phyloP scores from a whole-genome alignment of 495 filamentous ascomycete genomes.

The Pseudomonodictys pantanalensis region DNA sequence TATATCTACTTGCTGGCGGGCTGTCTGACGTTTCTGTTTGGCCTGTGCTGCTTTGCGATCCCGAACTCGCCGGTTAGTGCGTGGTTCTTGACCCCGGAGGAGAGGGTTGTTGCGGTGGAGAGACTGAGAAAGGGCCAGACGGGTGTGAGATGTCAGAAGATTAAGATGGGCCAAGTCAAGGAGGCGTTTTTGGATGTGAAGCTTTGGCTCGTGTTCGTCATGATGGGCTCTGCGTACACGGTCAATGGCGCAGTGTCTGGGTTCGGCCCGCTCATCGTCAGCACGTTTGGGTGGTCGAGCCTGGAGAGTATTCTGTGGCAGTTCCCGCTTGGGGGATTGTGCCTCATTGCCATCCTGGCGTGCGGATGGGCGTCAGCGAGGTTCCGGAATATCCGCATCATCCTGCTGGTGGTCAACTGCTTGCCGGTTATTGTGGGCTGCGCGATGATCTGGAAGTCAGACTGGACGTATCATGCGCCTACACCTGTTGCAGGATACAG shows the following conservation, averaged over 20 bases:
- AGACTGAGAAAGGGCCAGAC: conserved; percentile 52
- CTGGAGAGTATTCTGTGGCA: conserved; percentile 69
- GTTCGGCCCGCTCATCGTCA: conserved; percentile 71
- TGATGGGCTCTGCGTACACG: conserved; percentile 63
- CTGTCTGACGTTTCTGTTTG: conserved; percentile 61
- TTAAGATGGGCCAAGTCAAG: conserved; percentile 51
- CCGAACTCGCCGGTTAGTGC: conserved; percentile 54
- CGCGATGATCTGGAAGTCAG: conserved; percentile 69
- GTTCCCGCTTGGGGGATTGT: conserved; percentile 66
- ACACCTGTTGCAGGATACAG: conserved; percentile 67
- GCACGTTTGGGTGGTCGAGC: conserved; percentile 66
- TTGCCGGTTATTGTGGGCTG: conserved; percentile 72
- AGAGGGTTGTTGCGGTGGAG: conserved; percentile 55
- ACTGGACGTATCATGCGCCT: conserved; percentile 61
- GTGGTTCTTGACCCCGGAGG: conserved; percentile 52
- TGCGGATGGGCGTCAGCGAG: conserved; percentile 60
- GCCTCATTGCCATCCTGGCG: conserved; percentile 61
- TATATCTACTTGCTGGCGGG: conserved; percentile 68
- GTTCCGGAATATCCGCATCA: conserved; percentile 61
- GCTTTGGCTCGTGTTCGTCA: conserved; percentile 54
- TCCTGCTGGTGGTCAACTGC: conserved; percentile 62
- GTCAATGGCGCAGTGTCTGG: conserved; percentile 75
- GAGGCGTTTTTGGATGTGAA: conserved; percentile 52
- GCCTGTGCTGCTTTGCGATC: conserved; percentile 57
- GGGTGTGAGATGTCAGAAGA: conserved; percentile 52